These are phyloP conservation scores for Camelina neglecta DNA, from an alignment of 345 rosid species.

Conservation along the genomic window DNA sequence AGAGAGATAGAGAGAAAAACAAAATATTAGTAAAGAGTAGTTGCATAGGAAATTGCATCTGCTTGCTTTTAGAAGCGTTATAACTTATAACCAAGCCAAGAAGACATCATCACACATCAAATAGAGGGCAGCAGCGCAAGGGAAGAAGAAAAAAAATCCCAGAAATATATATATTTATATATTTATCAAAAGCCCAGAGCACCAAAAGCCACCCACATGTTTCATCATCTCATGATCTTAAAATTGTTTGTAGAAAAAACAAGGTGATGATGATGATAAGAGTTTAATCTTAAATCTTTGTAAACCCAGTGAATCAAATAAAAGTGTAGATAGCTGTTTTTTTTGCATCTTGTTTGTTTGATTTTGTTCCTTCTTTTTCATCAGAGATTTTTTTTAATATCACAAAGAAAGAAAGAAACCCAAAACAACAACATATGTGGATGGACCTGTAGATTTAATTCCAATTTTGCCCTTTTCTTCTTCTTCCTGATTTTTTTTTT, in stretches of 20 bases:
- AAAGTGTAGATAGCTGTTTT: no score
- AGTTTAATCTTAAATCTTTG: no score
- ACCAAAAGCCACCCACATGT: constrained; percentile 35
- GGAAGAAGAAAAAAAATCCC: constrained; percentile 8
- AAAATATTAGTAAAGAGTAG: not conserved
- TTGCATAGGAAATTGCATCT: constrained; percentile 41
- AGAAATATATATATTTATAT: not conserved
- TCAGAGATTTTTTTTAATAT: constrained; percentile 8
- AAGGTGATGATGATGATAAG: no score
- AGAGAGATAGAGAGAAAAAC: not conserved
- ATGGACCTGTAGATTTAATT: constrained; percentile 43
- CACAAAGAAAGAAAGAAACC: not conserved
- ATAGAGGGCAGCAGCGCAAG: not conserved
- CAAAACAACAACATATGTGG: not conserved
- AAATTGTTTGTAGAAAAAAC: no score
- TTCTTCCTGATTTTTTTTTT: not conserved
- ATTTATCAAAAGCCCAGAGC: no score
- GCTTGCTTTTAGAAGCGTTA: constrained; percentile 44
- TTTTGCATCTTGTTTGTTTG: not conserved
- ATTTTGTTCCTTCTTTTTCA: not conserved
- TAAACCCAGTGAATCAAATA: no score
- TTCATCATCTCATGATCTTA: constrained; percentile 29
- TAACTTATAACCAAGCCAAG: constrained; percentile 17
- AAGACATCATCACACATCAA: constrained; percentile 21
- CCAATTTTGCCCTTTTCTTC: constrained; percentile 54